These are phyloP conservation scores for Cercophora samala DNA, from an alignment of 495 filamentous ascomycete genomes.

Conservation along the genomic window DNA sequence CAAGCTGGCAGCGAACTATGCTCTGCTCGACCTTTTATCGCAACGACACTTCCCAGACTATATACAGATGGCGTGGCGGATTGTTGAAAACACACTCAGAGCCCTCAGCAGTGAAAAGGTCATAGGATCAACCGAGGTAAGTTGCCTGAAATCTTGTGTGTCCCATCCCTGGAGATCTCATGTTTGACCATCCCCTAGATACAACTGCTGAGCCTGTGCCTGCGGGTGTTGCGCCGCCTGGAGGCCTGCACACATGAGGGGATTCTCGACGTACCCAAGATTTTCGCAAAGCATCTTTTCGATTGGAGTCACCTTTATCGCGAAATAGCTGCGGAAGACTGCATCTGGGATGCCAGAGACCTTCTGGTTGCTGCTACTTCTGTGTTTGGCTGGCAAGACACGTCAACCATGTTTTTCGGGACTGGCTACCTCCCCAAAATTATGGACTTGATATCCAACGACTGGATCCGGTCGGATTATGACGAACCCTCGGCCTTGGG, in stretches of 20 bases:
- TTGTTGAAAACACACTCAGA: neutral
- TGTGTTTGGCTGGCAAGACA: slow-evolving; percentile 17
- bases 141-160: neutral
- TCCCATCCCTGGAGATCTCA: neutral
- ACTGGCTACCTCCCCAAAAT: neutral
- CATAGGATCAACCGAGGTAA: slow-evolving; percentile 22
- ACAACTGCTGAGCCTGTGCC: slow-evolving; percentile 9
- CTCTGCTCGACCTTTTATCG: slow-evolving; percentile 15
- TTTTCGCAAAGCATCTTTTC: neutral
- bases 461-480: slow-evolving; percentile 16
- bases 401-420: slow-evolving; percentile 10
- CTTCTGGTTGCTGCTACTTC: slow-evolving; percentile 16
- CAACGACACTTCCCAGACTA: neutral
- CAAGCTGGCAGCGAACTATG: slow-evolving; percentile 16
- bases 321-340: slow-evolving; percentile 12
- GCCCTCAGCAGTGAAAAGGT: neutral
- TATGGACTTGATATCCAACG: slow-evolving; percentile 15
- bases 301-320: slow-evolving; percentile 21
- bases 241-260: neutral
- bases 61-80: neutral
- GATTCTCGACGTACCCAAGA: neutral
- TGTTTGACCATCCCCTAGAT: neutral
- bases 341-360: slow-evolving; percentile 27
- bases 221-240: slow-evolving; percentile 10
- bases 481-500: slow-evolving; percentile 22